These are phyloP conservation scores for Pseudogymnoascus sp. DNA, from an alignment of 2,329 filamentous ascomycete species.

Conservation along the genomic window DNA sequence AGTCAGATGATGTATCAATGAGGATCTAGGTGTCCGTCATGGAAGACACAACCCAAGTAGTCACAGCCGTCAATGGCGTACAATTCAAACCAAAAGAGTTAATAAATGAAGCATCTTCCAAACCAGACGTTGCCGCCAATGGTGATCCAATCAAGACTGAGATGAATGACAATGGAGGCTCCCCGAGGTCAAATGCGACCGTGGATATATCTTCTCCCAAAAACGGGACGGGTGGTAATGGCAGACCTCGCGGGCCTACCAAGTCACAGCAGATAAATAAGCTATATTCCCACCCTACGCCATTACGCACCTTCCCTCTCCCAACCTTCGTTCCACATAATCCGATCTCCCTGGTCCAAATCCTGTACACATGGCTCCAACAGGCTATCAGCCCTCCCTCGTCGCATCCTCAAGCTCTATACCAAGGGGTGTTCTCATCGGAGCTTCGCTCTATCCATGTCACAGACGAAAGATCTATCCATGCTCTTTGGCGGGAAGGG, in stretches of 20 bases:
- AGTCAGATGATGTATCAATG: slow-evolving; percentile 3
- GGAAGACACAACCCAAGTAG: slow-evolving; percentile 12
- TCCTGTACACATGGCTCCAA: slow-evolving; percentile 68
- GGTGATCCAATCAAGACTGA: slow-evolving; percentile 7
- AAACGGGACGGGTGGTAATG: neutral
- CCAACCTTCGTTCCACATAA: slow-evolving; percentile 88
- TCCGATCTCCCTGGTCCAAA: slow-evolving; percentile 76
- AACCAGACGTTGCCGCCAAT: neutral
- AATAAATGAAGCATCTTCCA: slow-evolving; percentile 9
- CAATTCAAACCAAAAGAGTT: slow-evolving; percentile 4
- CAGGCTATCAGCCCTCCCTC: slow-evolving; percentile 61
- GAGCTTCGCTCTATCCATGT: slow-evolving; percentile 79
- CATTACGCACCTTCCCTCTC: slow-evolving; percentile 73
- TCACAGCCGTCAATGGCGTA: slow-evolving; percentile 10
- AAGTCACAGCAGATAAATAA: slow-evolving; percentile 49
- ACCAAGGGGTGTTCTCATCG: slow-evolving; percentile 72
- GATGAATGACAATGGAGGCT: slow-evolving; percentile 1
- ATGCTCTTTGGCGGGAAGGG: slow-evolving; percentile 88
- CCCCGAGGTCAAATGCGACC: neutral
- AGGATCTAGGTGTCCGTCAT: slow-evolving; percentile 10
- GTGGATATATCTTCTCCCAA: slow-evolving; percentile 1
- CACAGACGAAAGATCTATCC: slow-evolving; percentile 65
- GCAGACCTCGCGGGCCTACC: slow-evolving; percentile 19
- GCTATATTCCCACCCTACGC: slow-evolving; percentile 75
- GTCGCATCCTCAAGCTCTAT: slow-evolving; percentile 55